Conservation (phyloP, 306 rosid genomes). For the Quercus alba region DNA sequence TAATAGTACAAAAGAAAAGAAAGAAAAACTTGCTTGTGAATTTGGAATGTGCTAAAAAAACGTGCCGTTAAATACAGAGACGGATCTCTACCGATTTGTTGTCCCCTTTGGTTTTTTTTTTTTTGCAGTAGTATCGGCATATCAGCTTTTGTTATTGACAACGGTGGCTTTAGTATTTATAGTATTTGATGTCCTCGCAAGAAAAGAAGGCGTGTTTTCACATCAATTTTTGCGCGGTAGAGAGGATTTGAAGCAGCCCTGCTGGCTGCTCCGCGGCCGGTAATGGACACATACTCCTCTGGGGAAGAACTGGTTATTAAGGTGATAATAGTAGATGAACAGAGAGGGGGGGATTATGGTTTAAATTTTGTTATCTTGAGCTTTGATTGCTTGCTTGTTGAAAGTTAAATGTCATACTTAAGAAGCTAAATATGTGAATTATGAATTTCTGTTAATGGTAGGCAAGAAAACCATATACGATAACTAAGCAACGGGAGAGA, state of each 20-base stretch:
- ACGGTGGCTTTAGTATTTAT: slow-evolving; percentile 48
- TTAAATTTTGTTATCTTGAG: background rate
- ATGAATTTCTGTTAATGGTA: slow-evolving; percentile 30
- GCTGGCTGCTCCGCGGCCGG: slow-evolving; percentile 41
- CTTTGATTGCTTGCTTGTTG: slow-evolving; percentile 6
- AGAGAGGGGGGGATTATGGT: background rate
- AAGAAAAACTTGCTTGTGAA: slow-evolving; percentile 19
- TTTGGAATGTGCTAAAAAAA: slow-evolving; percentile 37
- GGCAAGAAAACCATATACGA: slow-evolving; percentile 93
- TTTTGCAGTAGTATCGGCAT: slow-evolving; percentile 73
- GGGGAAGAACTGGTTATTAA: slow-evolving; percentile 77
- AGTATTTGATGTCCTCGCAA: slow-evolving; percentile 31
- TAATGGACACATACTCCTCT: slow-evolving; percentile 73
- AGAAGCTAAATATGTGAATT: slow-evolving; percentile 16
- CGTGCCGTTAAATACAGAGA: slow-evolving; percentile 45
- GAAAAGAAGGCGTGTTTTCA: slow-evolving; percentile 42
- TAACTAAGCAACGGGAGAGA: slow-evolving; percentile 97
- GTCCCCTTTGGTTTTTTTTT: slow-evolving; percentile 55
- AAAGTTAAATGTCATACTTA: background rate
- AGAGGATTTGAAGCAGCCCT: slow-evolving; percentile 88
- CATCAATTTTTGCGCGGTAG: slow-evolving; percentile 53
- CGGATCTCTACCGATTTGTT: slow-evolving; percentile 83
- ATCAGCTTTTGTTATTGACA: slow-evolving; percentile 35
- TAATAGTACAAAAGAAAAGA: background rate
- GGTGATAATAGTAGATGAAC: slow-evolving; percentile 39